phyloP scores from a whole-genome alignment of 2,329 filamentous ascomycete species.

The Ophiocordyceps polyrhachis-furcata region DNA sequence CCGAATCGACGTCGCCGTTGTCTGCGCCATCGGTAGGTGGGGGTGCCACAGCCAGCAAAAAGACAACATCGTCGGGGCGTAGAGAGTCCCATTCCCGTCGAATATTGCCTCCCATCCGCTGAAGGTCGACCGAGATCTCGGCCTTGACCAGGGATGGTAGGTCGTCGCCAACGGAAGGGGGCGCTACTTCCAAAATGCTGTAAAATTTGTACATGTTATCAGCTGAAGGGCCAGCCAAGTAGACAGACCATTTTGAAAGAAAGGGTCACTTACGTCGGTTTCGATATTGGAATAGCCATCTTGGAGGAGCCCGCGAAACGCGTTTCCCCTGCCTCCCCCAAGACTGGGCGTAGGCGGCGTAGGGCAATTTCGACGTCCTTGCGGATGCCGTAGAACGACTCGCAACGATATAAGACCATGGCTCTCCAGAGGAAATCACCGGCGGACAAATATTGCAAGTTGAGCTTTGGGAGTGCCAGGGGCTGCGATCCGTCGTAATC shows the following conservation, averaged over 20 bases:
- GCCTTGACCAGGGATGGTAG: constrained; percentile 72
- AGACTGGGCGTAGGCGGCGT: constrained; percentile 57
- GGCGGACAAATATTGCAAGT: constrained; percentile 84
- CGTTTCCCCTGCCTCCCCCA: constrained; percentile 43
- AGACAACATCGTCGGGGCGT: constrained; percentile 74
- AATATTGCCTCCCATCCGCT: constrained; percentile 55
- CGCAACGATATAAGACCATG: constrained; percentile 70
- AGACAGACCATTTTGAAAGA: background rate
- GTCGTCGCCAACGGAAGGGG: constrained; percentile 64
- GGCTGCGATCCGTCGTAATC: constrained; percentile 73
- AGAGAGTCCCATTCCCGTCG: constrained; percentile 81
- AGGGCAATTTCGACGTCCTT: constrained; percentile 76
- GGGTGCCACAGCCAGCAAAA: constrained; percentile 60
- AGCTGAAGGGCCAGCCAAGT: background rate
- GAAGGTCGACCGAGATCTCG: constrained; percentile 71
- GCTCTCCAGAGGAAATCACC: constrained; percentile 96
- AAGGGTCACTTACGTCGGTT: constrained; percentile 37
- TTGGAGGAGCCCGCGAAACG: constrained; percentile 71
- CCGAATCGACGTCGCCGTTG: constrained; percentile 21
- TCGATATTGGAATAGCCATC: constrained; percentile 78
- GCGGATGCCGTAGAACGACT: constrained; percentile 84
- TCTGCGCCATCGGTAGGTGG: constrained; percentile 34
- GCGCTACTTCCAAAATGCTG: constrained; percentile 64
- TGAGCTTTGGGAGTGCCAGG: constrained; percentile 81
- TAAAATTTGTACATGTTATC: background rate